Percentiles rank a stretch among this genome's conserved stretches.
Conservation (phyloP, 2,329 filamentous ascomycete genomes). For the Xylariaceae sp. region DNA sequence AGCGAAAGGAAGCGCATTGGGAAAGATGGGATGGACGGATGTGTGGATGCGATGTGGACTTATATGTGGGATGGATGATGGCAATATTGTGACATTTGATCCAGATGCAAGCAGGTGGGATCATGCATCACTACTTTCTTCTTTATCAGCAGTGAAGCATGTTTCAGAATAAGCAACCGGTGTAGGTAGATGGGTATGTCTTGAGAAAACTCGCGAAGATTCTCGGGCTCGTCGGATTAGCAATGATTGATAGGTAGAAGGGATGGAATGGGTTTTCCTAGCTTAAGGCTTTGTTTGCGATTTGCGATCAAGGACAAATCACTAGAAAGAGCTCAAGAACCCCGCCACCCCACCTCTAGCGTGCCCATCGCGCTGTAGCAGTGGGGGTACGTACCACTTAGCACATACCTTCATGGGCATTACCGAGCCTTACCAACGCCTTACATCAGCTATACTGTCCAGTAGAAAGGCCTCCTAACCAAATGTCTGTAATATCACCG, state of each 20-base stretch:
- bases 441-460: conserved; percentile 35
- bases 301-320: conserved; percentile 33
- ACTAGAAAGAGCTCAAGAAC: conserved; percentile 11
- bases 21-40: conserved; percentile 19
- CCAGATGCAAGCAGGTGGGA: not conserved
- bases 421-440: conserved; percentile 35
- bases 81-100: conserved; percentile 1
- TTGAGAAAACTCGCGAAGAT: conserved; percentile 10
- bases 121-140: conserved; percentile 3
- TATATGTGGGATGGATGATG: conserved; percentile 23
- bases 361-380: conserved; percentile 5
- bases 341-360: conserved; percentile 29
- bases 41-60: conserved; percentile 17
- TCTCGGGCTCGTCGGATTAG: conserved; percentile 12
- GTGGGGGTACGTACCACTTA: conserved; percentile 4
- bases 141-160: conserved; percentile 7
- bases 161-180: conserved; percentile 5
- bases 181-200: not conserved
- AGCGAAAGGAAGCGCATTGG: conserved; percentile 48
- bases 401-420: not conserved
- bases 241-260: not conserved
- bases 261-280: conserved; percentile 11
- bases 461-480: not conserved
- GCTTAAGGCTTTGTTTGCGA: conserved; percentile 22
- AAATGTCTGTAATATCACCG: conserved; percentile 23